These are phyloP conservation scores for Trichosporon ovoides DNA, from an alignment of 1,284 basidiomycete species.

Conservation along the genomic window DNA sequence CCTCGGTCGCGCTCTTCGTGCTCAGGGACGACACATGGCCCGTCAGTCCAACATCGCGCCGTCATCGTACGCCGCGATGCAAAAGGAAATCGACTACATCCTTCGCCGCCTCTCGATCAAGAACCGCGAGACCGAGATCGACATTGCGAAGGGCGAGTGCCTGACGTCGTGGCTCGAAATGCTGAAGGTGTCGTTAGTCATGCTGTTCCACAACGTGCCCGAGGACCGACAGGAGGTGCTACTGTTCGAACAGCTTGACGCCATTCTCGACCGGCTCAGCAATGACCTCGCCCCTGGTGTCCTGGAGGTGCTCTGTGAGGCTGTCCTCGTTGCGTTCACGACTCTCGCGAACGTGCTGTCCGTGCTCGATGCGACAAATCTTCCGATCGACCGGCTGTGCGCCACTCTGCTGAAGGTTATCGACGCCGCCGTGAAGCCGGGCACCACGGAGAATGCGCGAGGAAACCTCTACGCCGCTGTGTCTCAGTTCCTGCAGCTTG, in stretches of 20 bases:
- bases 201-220: conserved; percentile 70
- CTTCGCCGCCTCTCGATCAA: conserved; percentile 75
- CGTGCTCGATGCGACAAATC: conserved; percentile 57
- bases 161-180: conserved; percentile 77
- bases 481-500: conserved; percentile 77
- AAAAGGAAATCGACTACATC: conserved; percentile 66
- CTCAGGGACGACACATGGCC: conserved; percentile 60
- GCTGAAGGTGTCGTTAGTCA: conserved; percentile 73
- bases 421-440: conserved; percentile 69
- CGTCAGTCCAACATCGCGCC: conserved; percentile 63
- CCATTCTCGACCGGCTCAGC: conserved; percentile 53
- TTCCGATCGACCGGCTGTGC: conserved; percentile 75
- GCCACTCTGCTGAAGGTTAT: conserved; percentile 69
- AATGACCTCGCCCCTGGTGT: conserved; percentile 63
- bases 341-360: conserved; percentile 67
- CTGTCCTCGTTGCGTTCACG: conserved; percentile 72
- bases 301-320: conserved; percentile 73
- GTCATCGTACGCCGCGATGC: conserved; percentile 63
- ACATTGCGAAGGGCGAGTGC: conserved; percentile 62
- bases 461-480: conserved; percentile 91
- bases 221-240: conserved; percentile 75
- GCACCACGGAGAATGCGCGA: conserved; percentile 80
- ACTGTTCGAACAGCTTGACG: conserved; percentile 78
- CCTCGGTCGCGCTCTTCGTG: conserved; percentile 61
- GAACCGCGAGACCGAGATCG: conserved; percentile 77